These are phyloP conservation scores for Hericium coralloides DNA, from an alignment of 768 basidiomycete species.

Conservation along the genomic window DNA sequence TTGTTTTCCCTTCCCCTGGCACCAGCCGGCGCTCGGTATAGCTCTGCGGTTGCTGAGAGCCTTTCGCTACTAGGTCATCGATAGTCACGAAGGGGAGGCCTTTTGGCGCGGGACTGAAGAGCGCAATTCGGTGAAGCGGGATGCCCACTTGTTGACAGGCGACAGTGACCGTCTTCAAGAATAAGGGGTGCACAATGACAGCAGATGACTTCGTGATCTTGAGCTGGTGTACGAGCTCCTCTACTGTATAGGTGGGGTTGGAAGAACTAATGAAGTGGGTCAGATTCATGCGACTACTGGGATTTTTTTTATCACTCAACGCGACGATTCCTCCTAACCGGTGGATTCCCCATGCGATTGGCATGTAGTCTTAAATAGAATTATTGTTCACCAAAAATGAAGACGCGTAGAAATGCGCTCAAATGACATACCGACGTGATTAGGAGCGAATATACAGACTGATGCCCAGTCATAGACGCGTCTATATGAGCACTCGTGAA, in stretches of 20 bases:
- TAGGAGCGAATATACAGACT: constrained; percentile 18
- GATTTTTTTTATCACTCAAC: not conserved
- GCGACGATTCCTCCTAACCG: constrained; percentile 17
- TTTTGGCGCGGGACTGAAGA: constrained; percentile 10
- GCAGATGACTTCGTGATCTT: constrained; percentile 9
- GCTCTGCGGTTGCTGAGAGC: constrained; percentile 23
- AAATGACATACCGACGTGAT: constrained; percentile 19
- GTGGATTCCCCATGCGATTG: constrained; percentile 16
- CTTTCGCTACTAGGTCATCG: constrained; percentile 37
- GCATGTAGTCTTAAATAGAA: constrained; percentile 3
- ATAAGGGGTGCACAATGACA: constrained; percentile 23
- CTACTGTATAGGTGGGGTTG: constrained; percentile 49
- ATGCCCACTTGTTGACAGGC: constrained; percentile 24
- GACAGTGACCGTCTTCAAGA: constrained; percentile 18
- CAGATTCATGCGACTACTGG: not conserved
- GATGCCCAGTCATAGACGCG: not conserved
- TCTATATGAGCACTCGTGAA: not conserved
- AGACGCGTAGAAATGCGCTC: not conserved
- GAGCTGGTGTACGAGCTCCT: constrained; percentile 56
- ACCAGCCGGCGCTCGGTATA: constrained; percentile 39
- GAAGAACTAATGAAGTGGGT: constrained; percentile 35
- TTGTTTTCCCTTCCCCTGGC: constrained; percentile 50
- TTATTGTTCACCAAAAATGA: not conserved
- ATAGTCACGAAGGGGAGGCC: not conserved
- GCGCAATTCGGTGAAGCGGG: constrained; percentile 21